A percentile compares a stretch with the other conserved stretches of the same genome.
phyloP scores from a whole-genome alignment of 2,329 filamentous ascomycete genomes.

The Diplodia scrobiculata region DNA sequence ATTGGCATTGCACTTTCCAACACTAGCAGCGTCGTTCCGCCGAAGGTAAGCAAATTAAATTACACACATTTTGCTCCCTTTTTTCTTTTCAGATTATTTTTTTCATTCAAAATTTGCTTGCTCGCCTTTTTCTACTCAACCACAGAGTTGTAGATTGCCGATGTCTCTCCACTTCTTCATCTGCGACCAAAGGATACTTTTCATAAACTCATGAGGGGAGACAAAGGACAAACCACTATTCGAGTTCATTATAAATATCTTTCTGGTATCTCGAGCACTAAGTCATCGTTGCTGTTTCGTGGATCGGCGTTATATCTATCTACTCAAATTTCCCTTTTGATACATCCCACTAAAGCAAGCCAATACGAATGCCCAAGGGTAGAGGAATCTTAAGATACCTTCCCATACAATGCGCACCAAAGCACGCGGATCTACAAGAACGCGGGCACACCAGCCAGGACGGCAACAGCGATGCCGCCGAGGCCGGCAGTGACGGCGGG shows the following conservation, averaged over 20 bases:
- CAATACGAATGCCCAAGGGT: background rate
- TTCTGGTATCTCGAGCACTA: background rate
- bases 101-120: too few species aligned
- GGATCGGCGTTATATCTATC: background rate
- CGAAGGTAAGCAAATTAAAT: too few species aligned
- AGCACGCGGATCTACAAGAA: background rate
- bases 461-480: slow-evolving; percentile 3
- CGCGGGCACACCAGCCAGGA: slow-evolving; percentile 3
- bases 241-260: background rate
- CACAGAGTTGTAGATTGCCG: background rate
- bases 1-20: too few species aligned
- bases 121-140: too few species aligned
- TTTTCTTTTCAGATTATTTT: too few species aligned
- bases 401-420: background rate
- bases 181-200: background rate
- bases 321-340: background rate
- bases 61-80: too few species aligned
- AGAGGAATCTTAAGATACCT: background rate
- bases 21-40: too few species aligned
- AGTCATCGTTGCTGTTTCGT: background rate
- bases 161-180: background rate
- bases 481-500: slow-evolving; percentile 8
- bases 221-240: background rate
- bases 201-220: background rate
- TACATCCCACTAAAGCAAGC: background rate